These are phyloP conservation scores for Xerocomellus chrysenteron DNA, from an alignment of 768 basidiomycete genomes.

Conservation along the genomic window DNA sequence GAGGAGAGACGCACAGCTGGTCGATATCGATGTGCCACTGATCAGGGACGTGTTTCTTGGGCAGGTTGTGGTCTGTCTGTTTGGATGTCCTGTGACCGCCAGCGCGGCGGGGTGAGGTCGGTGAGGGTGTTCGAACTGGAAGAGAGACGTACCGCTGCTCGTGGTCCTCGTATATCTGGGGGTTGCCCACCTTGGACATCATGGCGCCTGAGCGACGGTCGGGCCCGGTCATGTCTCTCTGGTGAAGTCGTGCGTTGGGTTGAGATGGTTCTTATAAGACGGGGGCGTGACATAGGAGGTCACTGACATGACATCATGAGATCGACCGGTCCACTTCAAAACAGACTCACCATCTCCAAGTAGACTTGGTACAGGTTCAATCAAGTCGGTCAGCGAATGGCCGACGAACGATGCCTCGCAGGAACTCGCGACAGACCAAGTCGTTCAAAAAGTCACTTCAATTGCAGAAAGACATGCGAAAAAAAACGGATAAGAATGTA, in stretches of 20 bases:
- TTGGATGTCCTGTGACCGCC: slow-evolving; percentile 20
- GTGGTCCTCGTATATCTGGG: slow-evolving; percentile 45
- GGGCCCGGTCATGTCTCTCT: slow-evolving; percentile 16
- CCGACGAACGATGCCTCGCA: neutral
- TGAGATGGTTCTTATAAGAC: neutral
- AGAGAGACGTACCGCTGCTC: slow-evolving; percentile 44
- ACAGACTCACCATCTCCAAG: neutral
- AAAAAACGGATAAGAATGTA: slow-evolving; percentile 7
- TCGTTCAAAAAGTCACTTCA: neutral
- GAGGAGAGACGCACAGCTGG: slow-evolving; percentile 13
- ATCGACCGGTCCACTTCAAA: slow-evolving; percentile 1
- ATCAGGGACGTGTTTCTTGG: slow-evolving; percentile 31
- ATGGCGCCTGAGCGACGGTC: slow-evolving; percentile 37
- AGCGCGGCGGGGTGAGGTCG: neutral
- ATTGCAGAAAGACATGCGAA: neutral
- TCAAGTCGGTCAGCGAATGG: neutral
- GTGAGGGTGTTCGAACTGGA: neutral
- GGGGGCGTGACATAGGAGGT: neutral
- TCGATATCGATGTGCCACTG: slow-evolving; percentile 40
- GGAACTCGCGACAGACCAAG: neutral
- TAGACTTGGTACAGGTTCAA: neutral
- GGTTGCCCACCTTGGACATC: slow-evolving; percentile 51
- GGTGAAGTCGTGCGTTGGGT: neutral
- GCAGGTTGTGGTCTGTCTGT: slow-evolving; percentile 20
- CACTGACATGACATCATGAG: slow-evolving; percentile 14